Evolutionary conservation across 2,329 filamentous ascomycete genomes (phyloP).

Genomic region (Penicillium sp.): DNA sequence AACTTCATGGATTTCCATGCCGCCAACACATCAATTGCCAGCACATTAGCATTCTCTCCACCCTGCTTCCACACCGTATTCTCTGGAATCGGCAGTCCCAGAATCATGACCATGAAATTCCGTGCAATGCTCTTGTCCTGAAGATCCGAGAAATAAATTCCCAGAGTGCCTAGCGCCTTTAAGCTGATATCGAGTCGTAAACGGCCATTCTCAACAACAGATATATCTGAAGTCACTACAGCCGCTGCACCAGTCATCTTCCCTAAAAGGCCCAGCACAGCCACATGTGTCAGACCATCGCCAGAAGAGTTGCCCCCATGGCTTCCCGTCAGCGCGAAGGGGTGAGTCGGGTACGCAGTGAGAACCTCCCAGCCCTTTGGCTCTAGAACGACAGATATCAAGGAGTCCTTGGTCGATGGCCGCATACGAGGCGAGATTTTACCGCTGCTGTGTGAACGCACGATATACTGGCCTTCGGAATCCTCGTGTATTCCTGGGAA

Average conservation of each 20-base stretch:
- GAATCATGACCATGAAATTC: constrained; percentile 72
- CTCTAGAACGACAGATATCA: constrained; percentile 63
- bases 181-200: constrained; percentile 65
- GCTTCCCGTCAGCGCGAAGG: constrained; percentile 45
- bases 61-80: constrained; percentile 58
- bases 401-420: constrained; percentile 32
- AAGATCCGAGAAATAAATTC: constrained; percentile 73
- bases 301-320: constrained; percentile 37
- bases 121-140: constrained; percentile 57
- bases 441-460: constrained; percentile 69
- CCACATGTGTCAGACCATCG: constrained; percentile 46
- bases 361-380: constrained; percentile 76
- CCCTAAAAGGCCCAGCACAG: constrained; percentile 72
- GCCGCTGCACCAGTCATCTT: constrained; percentile 91
- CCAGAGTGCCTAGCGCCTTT: constrained; percentile 72
- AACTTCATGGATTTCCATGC: constrained; percentile 77
- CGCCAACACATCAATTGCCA: constrained; percentile 71
- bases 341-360: constrained; percentile 65
- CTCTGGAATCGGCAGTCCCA: constrained; percentile 65
- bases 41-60: constrained; percentile 52
- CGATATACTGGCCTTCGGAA: constrained; percentile 59
- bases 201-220: constrained; percentile 56
- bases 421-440: constrained; percentile 48
- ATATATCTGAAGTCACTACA: constrained; percentile 61
- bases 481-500: constrained; percentile 66